Evolutionary conservation across 148 eudicot genomes (phyloP).

Genomic region (Camellia sinensis): DNA sequence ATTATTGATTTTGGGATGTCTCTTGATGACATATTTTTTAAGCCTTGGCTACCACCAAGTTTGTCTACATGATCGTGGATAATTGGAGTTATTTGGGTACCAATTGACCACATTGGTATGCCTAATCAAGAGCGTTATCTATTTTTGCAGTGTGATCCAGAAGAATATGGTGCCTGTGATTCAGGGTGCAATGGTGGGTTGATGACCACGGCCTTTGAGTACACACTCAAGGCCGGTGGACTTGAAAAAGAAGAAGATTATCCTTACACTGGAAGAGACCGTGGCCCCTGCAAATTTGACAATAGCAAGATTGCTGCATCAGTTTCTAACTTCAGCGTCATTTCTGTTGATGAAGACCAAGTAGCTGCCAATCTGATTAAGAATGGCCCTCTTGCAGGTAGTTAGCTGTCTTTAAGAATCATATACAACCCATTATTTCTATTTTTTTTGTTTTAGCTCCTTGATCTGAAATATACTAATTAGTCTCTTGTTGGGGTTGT

Average conservation of each 20-base stretch:
- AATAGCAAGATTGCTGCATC: constrained; percentile 66
- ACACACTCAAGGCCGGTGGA: constrained; percentile 74
- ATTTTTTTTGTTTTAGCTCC: background rate
- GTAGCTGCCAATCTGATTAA: constrained; percentile 79
- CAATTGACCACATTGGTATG: background rate
- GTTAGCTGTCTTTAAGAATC: background rate
- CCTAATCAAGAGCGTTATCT: background rate
- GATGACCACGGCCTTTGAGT: constrained; percentile 80
- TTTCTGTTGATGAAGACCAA: constrained; percentile 70
- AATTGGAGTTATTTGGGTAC: background rate
- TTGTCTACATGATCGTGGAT: background rate
- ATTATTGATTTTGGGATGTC: background rate
- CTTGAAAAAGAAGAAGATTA: constrained; percentile 63
- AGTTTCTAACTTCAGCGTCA: constrained; percentile 70
- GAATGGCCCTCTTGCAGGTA: constrained; percentile 86
- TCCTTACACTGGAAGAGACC: constrained; percentile 67
- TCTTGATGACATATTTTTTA: background rate
- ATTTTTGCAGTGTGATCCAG: constrained; percentile 73
- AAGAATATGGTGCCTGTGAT: constrained; percentile 60
- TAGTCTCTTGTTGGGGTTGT: constrained; percentile 18
- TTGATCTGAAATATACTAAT: background rate
- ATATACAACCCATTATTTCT: background rate
- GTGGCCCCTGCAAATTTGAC: constrained; percentile 67
- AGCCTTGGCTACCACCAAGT: background rate
- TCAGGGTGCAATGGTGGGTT: constrained; percentile 76